A percentile compares a stretch with the other conserved stretches of the same genome.
phyloP scores from a whole-genome alignment of 2,329 filamentous ascomycete species.

The Colletotrichum siamense region DNA sequence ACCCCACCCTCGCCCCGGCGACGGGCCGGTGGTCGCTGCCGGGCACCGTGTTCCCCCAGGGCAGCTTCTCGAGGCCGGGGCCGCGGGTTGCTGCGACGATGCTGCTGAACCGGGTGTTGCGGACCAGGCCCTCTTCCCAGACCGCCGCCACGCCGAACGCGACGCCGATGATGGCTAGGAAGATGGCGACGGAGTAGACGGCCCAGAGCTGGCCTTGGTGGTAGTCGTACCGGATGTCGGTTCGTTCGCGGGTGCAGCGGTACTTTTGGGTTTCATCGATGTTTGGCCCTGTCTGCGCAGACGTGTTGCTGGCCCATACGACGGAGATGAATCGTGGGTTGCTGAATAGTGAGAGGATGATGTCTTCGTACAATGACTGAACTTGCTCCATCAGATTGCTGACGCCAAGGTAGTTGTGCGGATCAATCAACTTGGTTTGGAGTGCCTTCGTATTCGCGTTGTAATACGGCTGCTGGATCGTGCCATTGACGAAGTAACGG shows the following conservation, averaged over 20 bases:
- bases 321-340: conserved; percentile 38
- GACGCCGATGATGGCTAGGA: conserved; percentile 31
- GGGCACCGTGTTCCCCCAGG: conserved; percentile 22
- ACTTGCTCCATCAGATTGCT: conserved; percentile 28
- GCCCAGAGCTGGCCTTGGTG: conserved; percentile 36
- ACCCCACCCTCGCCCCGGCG: conserved; percentile 17
- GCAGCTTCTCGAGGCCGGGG: conserved; percentile 37
- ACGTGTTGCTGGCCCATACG: conserved; percentile 32
- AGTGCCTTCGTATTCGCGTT: conserved; percentile 36
- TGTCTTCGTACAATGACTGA: conserved; percentile 37
- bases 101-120: conserved; percentile 42
- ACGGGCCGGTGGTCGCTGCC: conserved; percentile 13
- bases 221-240: conserved; percentile 33
- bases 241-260: conserved; percentile 32
- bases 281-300: conserved; percentile 22
- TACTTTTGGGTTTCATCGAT: conserved; percentile 28
- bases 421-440: conserved; percentile 45
- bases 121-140: conserved; percentile 34
- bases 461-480: conserved; percentile 27
- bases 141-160: conserved; percentile 34
- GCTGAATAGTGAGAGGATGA: conserved; percentile 38
- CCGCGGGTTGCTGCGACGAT: conserved; percentile 44
- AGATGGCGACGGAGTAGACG: conserved; percentile 37
- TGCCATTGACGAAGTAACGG: conserved; percentile 35
- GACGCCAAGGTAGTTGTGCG: conserved; percentile 30